A percentile compares a stretch with the other conserved stretches of the same genome.
Evolutionary conservation across 345 rosid species (phyloP).

Genomic region (Populus ilicifolia): DNA sequence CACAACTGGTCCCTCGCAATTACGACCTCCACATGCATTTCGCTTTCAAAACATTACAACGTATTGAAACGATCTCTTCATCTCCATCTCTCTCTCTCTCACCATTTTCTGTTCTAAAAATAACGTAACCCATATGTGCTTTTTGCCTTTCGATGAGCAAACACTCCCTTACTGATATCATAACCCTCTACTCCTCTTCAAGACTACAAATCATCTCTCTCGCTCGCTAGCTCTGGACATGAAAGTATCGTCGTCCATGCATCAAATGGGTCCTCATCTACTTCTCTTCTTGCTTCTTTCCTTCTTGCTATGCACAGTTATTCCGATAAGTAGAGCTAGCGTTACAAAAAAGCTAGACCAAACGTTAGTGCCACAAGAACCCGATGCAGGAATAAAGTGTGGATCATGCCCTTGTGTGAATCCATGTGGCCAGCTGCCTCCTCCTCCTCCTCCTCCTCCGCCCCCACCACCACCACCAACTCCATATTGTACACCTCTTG

Average conservation of each 20-base stretch:
- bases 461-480: background rate
- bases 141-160: background rate
- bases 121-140: slow-evolving; percentile 11
- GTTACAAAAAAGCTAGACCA: slow-evolving; percentile 18
- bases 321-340: slow-evolving; percentile 10
- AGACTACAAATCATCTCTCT: background rate
- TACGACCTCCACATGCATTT: slow-evolving; percentile 39
- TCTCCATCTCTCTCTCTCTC: background rate
- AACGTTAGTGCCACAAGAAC: slow-evolving; percentile 24
- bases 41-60: slow-evolving; percentile 20
- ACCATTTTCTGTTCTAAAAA: background rate
- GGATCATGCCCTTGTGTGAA: slow-evolving; percentile 50
- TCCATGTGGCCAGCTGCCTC: slow-evolving; percentile 43
- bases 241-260: slow-evolving; percentile 5
- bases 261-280: background rate
- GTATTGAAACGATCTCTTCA: slow-evolving; percentile 20
- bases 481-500: slow-evolving; percentile 22
- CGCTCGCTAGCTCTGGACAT: background rate
- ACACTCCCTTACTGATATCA: background rate
- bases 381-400: slow-evolving; percentile 32
- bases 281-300: slow-evolving; percentile 4
- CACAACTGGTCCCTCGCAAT: slow-evolving; percentile 24
- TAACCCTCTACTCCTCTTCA: background rate
- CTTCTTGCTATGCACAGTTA: slow-evolving; percentile 8
- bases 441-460: slow-evolving; percentile 31